Conservation (phyloP, 805 yeast genomes). For the Kodamaea lidongshanica region DNA sequence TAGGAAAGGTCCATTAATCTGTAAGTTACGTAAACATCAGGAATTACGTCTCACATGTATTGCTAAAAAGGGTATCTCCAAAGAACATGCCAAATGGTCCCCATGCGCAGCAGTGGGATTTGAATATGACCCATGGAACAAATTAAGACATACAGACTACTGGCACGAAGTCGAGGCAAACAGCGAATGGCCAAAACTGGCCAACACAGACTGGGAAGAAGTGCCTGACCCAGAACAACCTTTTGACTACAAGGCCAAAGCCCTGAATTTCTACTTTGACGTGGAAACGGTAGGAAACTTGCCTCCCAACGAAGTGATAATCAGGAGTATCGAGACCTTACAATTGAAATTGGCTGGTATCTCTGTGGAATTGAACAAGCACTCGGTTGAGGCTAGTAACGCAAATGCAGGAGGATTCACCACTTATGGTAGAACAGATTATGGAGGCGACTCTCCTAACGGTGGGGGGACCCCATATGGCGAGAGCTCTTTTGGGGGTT, state of each 20-base stretch:
- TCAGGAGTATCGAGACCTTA: slow-evolving; percentile 75
- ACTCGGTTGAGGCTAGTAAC: slow-evolving; percentile 35
- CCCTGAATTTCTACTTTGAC: slow-evolving; percentile 76
- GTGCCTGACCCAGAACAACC: slow-evolving; percentile 82
- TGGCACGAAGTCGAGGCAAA: slow-evolving; percentile 92
- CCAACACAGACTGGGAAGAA: slow-evolving; percentile 93
- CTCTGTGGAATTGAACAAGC: slow-evolving; percentile 56
- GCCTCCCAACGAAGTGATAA: slow-evolving; percentile 82
- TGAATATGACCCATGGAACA: slow-evolving; percentile 99
- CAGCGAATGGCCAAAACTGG: slow-evolving; percentile 88
- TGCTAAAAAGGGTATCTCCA: slow-evolving; percentile 95
- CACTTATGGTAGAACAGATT: slow-evolving; percentile 36
- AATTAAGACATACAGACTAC: slow-evolving; percentile 87
- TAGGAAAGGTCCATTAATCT: slow-evolving; percentile 80
- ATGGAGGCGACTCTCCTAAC: slow-evolving; percentile 22
- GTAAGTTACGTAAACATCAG: slow-evolving; percentile 88
- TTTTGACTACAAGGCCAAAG: slow-evolving; percentile 79
- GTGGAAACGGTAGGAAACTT: slow-evolving; percentile 91
- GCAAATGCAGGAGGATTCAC: slow-evolving; percentile 44
- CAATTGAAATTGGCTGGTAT: slow-evolving; percentile 89
- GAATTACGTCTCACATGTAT: slow-evolving; percentile 84
- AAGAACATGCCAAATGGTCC: slow-evolving; percentile 98
- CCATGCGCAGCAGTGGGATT: slow-evolving; percentile 94
- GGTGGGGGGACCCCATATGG: slow-evolving; percentile 24
- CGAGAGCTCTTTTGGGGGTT: slow-evolving; percentile 12